Base-by-base conservation (phyloP, 2,329 filamentous ascomycete genomes). In the Allantophomopsis lycopodina region DNA sequence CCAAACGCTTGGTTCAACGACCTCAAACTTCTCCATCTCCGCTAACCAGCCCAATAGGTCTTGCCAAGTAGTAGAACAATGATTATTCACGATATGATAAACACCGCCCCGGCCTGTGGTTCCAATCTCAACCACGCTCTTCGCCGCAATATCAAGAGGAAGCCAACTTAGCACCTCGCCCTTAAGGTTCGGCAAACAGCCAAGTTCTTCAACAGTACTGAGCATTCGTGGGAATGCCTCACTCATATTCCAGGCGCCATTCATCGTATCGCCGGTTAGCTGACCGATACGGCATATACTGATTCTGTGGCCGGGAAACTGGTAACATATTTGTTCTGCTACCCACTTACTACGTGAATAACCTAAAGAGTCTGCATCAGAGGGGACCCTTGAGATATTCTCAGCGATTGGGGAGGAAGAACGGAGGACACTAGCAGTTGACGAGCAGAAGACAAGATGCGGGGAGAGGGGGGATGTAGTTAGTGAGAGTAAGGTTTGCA, bases 331-430 rank as follows among this genome's bases (percentile, higher is more conserved):
- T 14, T 59, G 58, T 55, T 77, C 73, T 1, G 70, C 71, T 1
- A 75, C 68, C 71, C 71, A 75, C 55, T 73, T 68, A 1, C 69
- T 74, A 20, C 62, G 62, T 2, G 68, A 65, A 46, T 77, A 77
- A 4, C 73, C 73, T 5, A 73, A 56, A 0, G 60, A 50, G 2
- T 64, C 64, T 1, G 68, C 63, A 30, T 63, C 55, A 3, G 51
- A 47, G 1, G 69, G 64, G 18, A 65, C 50, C 1, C 48, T 39
- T 2, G 65, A 57, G 2, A 66, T 49, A 3, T 37, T 37, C 47
- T 75, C 69, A 1, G 56, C 53, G 18, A 72, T 61, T n/a, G 34
- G 16, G 15, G 40, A 36, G 12, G 42, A 28, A 44, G 56, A 46
- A 10, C 46, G 46, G 23, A 62, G 57, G 14, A 64, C 60, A 32